These are phyloP conservation scores for Aureococcus anophagefferens DNA, from an alignment of 108 stramenopile species.

Conservation along the genomic window DNA sequence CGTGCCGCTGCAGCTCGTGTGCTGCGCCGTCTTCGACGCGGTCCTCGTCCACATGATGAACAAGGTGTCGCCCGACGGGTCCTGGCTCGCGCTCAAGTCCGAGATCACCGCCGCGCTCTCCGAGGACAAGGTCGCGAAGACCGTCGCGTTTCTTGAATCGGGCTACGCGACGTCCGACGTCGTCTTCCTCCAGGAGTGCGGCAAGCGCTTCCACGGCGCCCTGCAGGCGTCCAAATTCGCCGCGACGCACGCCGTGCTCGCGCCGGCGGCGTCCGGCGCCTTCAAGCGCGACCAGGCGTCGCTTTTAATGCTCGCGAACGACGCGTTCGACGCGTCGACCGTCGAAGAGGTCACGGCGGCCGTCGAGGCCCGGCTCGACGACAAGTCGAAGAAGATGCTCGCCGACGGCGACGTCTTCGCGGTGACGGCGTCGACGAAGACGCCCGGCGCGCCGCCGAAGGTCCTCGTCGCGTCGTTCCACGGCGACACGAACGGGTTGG, in stretches of 20 bases:
- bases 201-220: too few species aligned
- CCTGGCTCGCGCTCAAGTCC: background rate
- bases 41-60: conserved; percentile 24
- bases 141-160: conserved; percentile 11
- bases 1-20: conserved; percentile 23
- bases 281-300: conserved; percentile 73
- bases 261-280: conserved; percentile 36
- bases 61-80: conserved; percentile 53
- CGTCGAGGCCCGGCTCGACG: conserved; percentile 44
- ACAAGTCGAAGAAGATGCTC: conserved; percentile 1
- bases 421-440: background rate
- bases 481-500: conserved; percentile 31
- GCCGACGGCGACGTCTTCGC: conserved; percentile 17
- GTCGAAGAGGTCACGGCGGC: conserved; percentile 45
- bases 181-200: conserved; percentile 61
- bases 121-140: conserved; percentile 15
- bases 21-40: conserved; percentile 25
- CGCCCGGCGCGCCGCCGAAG: background rate
- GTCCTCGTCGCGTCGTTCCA: conserved; percentile 22
- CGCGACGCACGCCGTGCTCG: conserved; percentile 23
- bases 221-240: conserved; percentile 54
- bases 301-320: conserved; percentile 56
- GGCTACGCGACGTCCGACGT: conserved; percentile 67
- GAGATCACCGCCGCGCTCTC: background rate
- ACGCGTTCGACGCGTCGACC: conserved; percentile 10